Base-by-base conservation (phyloP, 371 early-diverging fungal genomes). In the Sporodiniella umbellata region DNA sequence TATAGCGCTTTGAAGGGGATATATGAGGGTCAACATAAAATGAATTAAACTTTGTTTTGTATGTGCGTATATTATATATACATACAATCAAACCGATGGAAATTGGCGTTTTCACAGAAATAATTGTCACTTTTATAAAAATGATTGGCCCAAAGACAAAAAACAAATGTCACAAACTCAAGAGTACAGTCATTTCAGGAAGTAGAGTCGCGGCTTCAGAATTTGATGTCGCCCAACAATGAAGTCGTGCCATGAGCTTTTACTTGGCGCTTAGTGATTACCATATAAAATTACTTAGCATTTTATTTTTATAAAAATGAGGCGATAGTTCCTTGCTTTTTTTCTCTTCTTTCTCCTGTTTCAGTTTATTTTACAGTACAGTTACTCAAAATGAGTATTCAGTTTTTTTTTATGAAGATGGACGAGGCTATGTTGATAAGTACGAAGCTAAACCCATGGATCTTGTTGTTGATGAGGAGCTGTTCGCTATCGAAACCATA, bases 401-500 rank as follows among this genome's bases (percentile, higher is more conserved):
- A 38, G 26, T 40, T 39, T 45, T 21, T 52, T 18, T 53, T 39
- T 11, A 53, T 21, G 35, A 43, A 33, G 51, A 38, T 37, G 48
- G 48, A 48, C 24, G 33, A 48, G 26, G 51, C 14, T 24, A 51
- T 26, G 35, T 44, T 51, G 51, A 43, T 51, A 44, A 51, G 44
- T 8, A 51, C 15, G 51, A 35, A 18, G 42, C 40, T 51, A 44
- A 51, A 44, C 51, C 51, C 12, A 51, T 51, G 51, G 44, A 51
- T 51, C 33, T 43, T 51, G 51, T 51, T 51, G 33, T 51, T 51
- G 51, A 42, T 10, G 22, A 51, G 35, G 51, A 51, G 44, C 23
- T 42, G 17, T 51, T 42, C 51, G 51, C 44, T 51, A 44, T 51
- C 33, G 44, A 40, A 40, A 40, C 42, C 8, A 7, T 18, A 40